Evolutionary conservation across 192 early-diverging fungal species (phyloP).

Genomic region (Coemansia sp.): DNA sequence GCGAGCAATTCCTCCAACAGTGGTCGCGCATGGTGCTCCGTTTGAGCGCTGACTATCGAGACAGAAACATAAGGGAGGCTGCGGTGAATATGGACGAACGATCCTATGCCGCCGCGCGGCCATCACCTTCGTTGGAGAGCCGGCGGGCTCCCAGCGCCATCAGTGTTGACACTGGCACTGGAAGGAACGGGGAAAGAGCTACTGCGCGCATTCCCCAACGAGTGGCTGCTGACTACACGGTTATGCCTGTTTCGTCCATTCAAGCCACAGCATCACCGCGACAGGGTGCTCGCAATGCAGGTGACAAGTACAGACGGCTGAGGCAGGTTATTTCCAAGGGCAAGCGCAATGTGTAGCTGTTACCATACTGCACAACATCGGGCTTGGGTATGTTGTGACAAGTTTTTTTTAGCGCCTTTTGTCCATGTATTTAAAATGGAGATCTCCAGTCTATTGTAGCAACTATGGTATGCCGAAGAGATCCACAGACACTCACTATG

Average conservation of each 20-base stretch:
- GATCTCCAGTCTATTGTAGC: too few relatives aligned
- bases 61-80: constrained; percentile 43
- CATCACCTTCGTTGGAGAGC: neutral
- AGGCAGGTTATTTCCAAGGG: constrained; percentile 37
- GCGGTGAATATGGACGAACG: constrained; percentile 14
- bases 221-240: constrained; percentile 38
- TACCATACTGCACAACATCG: too few relatives aligned
- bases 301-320: constrained; percentile 34
- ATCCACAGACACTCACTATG: too few relatives aligned
- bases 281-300: constrained; percentile 12
- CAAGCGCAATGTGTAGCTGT: constrained; percentile 14
- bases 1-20: constrained; percentile 75
- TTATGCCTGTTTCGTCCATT: constrained; percentile 48
- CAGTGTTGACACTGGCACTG: constrained; percentile 24
- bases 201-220: constrained; percentile 45
- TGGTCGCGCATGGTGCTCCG: constrained; percentile 86
- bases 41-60: constrained; percentile 71
- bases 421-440: too few relatives aligned
- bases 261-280: constrained; percentile 13
- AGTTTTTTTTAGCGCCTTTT: too few relatives aligned
- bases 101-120: constrained; percentile 6
- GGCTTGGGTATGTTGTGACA: too few relatives aligned
- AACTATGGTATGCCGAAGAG: too few relatives aligned
- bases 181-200: constrained; percentile 24
- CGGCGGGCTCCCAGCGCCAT: constrained; percentile 20